Evolutionary conservation across 2,329 filamentous ascomycete genomes (phyloP), one percentile per base, ranked within the genome.

Genomic region (Didymellaceae sp.): DNA sequence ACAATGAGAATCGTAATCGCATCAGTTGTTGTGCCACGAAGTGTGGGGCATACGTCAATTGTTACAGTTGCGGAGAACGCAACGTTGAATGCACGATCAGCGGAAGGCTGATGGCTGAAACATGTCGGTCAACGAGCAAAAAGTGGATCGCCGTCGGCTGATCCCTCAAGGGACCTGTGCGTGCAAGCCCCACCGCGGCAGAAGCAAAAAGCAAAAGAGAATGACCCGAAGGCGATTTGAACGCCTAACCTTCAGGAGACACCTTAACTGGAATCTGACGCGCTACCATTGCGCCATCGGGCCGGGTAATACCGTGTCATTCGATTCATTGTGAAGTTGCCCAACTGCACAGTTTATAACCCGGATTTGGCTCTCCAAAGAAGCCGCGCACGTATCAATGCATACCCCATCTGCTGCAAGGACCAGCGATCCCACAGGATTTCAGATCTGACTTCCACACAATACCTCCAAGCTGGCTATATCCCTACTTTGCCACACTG

Each of bases 231-330:
- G 41, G 46, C 47, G 52, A 55, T 45, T 54, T 48, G 51, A 54
- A 54, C 51, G 51, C 44, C 45, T 54, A 54, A 49, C 51, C 51
- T 54, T 54, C 51, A 54, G 51, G 51, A 49, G 45, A 45, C 45
- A 49, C 51, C 51, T 42, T 45, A 34, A 49, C 51, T 54, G 51
- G 51, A 54, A 54, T 54, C 51, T 54, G 51, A 54, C 51, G 51
- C 51, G 51, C 51, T 54, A 54, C 51, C 51, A 54, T 54, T 54
- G 51, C 51, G 51, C 51, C 51, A 54, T 54, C 45, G 45, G 51
- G 51, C 51, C 51, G 44, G 48, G 35, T 22, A 22, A 46, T 46
- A 52, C 48, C 48, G 48, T 52, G 48, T 52, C 48, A 52, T 52
- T 52, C 48, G 39, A 47, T 47, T 47, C 21, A 26, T 42, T 46